These are phyloP conservation scores for Annulohypoxylon truncatum DNA, from an alignment of 2,329 filamentous ascomycete species.

Conservation along the genomic window DNA sequence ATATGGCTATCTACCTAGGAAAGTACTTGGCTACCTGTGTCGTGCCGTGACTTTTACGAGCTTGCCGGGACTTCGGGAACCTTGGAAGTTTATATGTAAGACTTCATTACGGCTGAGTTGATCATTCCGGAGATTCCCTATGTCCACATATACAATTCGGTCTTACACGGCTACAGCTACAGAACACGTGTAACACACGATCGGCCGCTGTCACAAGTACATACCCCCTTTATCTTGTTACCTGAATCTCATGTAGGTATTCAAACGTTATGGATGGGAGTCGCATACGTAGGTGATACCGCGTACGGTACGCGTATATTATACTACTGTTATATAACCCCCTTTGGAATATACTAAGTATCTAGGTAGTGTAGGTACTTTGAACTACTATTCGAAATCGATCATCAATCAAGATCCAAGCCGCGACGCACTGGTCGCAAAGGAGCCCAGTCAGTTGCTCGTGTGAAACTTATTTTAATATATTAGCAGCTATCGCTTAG, in stretches of 20 bases:
- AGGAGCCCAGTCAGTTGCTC: slow-evolving; percentile 12
- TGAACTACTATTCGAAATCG: slow-evolving; percentile 39
- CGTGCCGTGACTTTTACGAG: slow-evolving; percentile 13
- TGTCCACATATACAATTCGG: slow-evolving; percentile 10
- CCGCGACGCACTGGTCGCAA: slow-evolving; percentile 23
- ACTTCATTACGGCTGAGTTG: slow-evolving; percentile 5
- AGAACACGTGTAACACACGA: slow-evolving; percentile 15
- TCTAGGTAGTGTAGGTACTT: too few relatives aligned
- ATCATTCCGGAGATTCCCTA: slow-evolving; percentile 23
- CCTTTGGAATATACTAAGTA: slow-evolving; percentile 14
- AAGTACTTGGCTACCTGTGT: not conserved
- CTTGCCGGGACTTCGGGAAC: not conserved
- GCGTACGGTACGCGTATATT: slow-evolving; percentile 7
- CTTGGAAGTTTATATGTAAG: slow-evolving; percentile 7
- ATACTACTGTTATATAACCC: not conserved
- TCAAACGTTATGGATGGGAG: not conserved
- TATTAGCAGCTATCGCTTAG: not conserved
- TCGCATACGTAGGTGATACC: slow-evolving; percentile 18
- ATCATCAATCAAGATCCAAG: slow-evolving; percentile 40
- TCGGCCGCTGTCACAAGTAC: slow-evolving; percentile 17
- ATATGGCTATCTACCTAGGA: not conserved
- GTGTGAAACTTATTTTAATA: slow-evolving; percentile 14
- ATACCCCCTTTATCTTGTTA: slow-evolving; percentile 20
- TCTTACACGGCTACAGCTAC: slow-evolving; percentile 11
- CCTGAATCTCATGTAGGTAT: slow-evolving; percentile 8